phyloP scores from a whole-genome alignment of 2,329 filamentous ascomycete genomes.

The Stenocarpella maydis region DNA sequence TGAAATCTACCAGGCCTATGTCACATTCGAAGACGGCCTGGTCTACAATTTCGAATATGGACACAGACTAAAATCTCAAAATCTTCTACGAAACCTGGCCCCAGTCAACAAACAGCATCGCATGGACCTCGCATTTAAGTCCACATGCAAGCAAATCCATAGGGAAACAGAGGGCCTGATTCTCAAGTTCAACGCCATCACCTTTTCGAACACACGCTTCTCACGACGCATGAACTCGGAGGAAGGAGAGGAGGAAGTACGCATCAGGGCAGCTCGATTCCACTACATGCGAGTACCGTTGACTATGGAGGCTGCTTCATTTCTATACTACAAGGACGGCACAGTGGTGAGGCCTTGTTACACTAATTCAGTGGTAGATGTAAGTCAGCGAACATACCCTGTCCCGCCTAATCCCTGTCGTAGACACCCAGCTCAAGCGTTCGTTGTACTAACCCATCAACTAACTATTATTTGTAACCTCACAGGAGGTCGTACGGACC shows the following conservation, averaged over 20 bases:
- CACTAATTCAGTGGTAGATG: background rate
- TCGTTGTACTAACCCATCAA: background rate
- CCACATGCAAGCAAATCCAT: background rate
- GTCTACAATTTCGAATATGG: background rate
- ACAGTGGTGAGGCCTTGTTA: background rate
- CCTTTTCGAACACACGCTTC: background rate
- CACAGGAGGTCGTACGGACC: background rate
- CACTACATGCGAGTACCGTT: background rate
- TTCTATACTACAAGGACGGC: background rate
- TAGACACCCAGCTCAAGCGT: background rate
- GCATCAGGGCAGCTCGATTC: conserved; percentile 7
- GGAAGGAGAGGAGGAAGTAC: too few relatives aligned
- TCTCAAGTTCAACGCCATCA: background rate
- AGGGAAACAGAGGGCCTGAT: background rate
- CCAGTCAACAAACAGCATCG: background rate
- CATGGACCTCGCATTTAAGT: background rate
- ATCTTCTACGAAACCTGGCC: background rate
- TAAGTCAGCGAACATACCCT: background rate
- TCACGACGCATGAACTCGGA: background rate
- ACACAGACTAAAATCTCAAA: background rate
- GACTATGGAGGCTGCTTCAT: background rate
- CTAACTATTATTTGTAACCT: background rate
- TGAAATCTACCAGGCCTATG: background rate
- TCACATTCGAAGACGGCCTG: background rate
- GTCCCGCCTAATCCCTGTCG: background rate